A percentile compares a stretch with the other conserved stretches of the same genome.
Evolutionary conservation across 345 rosid species (phyloP).

Genomic region (Aquilaria yunnanensis): DNA sequence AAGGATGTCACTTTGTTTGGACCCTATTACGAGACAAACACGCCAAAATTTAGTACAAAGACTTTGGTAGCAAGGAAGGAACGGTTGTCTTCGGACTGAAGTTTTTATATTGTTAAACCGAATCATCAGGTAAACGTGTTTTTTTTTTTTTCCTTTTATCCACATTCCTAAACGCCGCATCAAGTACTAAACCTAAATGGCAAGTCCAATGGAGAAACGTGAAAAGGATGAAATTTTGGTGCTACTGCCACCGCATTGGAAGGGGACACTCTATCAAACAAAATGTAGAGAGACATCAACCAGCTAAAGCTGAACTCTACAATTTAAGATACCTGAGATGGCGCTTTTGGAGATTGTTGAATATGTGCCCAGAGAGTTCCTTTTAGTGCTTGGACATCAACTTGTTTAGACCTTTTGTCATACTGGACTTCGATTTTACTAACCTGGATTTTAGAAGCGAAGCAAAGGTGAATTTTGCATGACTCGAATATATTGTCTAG

Average conservation of each 20-base stretch:
- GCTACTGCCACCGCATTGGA: too few relatives aligned
- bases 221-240: too few relatives aligned
- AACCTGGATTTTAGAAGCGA: slow-evolving; percentile 39
- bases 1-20: slow-evolving; percentile 50
- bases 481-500: background rate
- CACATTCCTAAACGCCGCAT: too few relatives aligned
- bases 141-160: too few relatives aligned
- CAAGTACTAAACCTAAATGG: too few relatives aligned
- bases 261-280: background rate
- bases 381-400: slow-evolving; percentile 81
- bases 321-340: slow-evolving; percentile 34
- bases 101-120: background rate
- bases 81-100: background rate
- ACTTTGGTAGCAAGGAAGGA: background rate
- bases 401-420: slow-evolving; percentile 90
- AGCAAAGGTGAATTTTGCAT: slow-evolving; percentile 5
- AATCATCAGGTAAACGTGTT: too few relatives aligned
- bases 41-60: background rate
- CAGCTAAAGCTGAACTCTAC: background rate
- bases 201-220: too few relatives aligned
- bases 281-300: slow-evolving; percentile 4
- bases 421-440: slow-evolving; percentile 74
- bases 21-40: slow-evolving; percentile 27
- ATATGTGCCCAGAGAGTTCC: slow-evolving; percentile 81
- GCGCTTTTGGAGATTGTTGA: slow-evolving; percentile 38